Evolutionary conservation across 768 basidiomycete species (phyloP), one percentile per base, ranked within the genome.

Genomic region (Mycena latifolia): DNA sequence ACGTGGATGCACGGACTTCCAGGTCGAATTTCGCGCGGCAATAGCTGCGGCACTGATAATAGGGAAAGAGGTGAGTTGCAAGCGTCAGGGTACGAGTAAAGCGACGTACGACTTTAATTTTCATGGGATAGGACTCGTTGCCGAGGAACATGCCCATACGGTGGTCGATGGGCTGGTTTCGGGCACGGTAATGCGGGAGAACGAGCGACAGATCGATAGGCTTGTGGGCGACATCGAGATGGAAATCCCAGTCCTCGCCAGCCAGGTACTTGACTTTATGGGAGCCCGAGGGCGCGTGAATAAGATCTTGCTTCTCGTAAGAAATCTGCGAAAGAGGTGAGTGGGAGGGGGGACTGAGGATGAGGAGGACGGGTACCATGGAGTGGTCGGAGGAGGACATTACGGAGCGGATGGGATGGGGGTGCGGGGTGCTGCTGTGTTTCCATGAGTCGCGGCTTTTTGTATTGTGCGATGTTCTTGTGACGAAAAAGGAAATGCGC

Each of bases 161-260:
- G 76, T 93, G 88, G 43, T 88, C 85, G 29, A 90, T 75, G 0
- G 92, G 92, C 71, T 93, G 91, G 69, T 87, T 80, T 39, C 87
- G 86, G 14, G 92, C 92, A 45, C 92, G 91, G 72, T 92, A 92
- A 72, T 93, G 92, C 2, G 92, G 92, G 50, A 94, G 81, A 25
- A 87, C 84, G 52, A 94, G 85, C 25, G 89, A 87, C 56, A 91
- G 73, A 71, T 93, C 90, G 63, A 92, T 79, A 14, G 88, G 77
- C 35, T 80, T 75, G 61, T 81, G 77, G 14, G 83, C 81, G 18
- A 83, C 81, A 66, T 91, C 85, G 69, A 91, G 79, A 53, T 82
- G 74, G 71, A 88, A 90, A 72, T 93, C 92, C 86, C 89, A 92
- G 64, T 87, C 84, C 18, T 86, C 82, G 43, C 84, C 80, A 28